phyloP scores from a whole-genome alignment of 1,284 basidiomycete species.

The Hemileia vastatrix region DNA sequence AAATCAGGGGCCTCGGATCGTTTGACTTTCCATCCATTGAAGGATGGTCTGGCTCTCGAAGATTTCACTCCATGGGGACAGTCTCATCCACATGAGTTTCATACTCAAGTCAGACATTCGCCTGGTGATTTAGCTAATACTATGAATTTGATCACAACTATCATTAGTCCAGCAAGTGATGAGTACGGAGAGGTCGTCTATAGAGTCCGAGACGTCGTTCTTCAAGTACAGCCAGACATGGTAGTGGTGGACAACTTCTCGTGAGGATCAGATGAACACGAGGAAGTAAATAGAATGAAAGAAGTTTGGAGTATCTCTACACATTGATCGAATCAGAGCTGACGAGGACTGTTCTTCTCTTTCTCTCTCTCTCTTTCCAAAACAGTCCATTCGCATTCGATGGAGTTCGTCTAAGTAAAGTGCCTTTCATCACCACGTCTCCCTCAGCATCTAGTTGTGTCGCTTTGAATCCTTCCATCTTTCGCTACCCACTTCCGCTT shows the following conservation, averaged over 20 bases:
- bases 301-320: too few species aligned
- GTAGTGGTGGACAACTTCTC: slow-evolving; percentile 20
- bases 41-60: slow-evolving; percentile 19
- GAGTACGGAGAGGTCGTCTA: slow-evolving; percentile 8
- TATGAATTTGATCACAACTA: neutral
- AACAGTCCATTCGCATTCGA: too few species aligned
- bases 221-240: slow-evolving; percentile 10
- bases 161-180: neutral
- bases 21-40: too few species aligned
- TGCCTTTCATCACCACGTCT: too few species aligned
- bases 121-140: slow-evolving; percentile 23
- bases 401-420: too few species aligned
- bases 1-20: too few species aligned
- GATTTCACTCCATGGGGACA: slow-evolving; percentile 26
- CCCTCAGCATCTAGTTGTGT: too few species aligned
- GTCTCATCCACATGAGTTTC: slow-evolving; percentile 2
- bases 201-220: slow-evolving; percentile 2
- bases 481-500: neutral
- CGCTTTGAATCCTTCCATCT: too few species aligned
- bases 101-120: slow-evolving; percentile 6
- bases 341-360: too few species aligned
- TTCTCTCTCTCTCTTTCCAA: too few species aligned
- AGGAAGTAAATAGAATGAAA: neutral
- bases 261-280: neutral
- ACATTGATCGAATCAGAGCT: too few species aligned